Evolutionary conservation across 306 rosid species (phyloP).

Genomic region (Cicer cuneatum): DNA sequence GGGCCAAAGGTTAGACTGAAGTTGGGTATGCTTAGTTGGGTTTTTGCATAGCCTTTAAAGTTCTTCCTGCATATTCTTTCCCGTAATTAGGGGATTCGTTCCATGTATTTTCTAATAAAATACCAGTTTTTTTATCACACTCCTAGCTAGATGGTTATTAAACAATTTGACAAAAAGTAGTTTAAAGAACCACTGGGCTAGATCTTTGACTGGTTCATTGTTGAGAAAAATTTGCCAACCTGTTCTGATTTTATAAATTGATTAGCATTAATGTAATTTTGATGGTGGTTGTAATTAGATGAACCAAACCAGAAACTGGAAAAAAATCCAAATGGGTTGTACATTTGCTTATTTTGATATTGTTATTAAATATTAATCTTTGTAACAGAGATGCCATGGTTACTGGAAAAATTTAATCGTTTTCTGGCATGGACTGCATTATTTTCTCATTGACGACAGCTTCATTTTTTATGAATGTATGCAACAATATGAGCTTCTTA

Average conservation of each 20-base stretch:
- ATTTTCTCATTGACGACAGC: slow-evolving; percentile 1
- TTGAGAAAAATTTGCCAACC: slow-evolving; percentile 2
- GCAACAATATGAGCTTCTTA: slow-evolving; percentile 32
- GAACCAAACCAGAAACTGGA: not conserved
- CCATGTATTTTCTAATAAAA: not conserved
- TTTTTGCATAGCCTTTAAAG: not conserved
- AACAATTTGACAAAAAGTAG: not conserved
- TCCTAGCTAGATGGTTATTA: not conserved
- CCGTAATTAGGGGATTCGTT: not conserved
- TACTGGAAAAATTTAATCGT: slow-evolving; percentile 4
- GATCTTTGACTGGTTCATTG: slow-evolving; percentile 1
- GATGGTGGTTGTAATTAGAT: slow-evolving; percentile 4
- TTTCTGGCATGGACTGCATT: slow-evolving; percentile 29
- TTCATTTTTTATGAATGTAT: slow-evolving; percentile 18
- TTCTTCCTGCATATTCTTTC: not conserved
- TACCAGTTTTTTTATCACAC: not conserved
- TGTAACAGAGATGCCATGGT: not conserved
- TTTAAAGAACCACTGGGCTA: not conserved
- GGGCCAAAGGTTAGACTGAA: not conserved
- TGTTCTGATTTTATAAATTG: not conserved
- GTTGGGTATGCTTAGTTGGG: too few relatives aligned
- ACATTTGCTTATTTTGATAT: slow-evolving; percentile 10
- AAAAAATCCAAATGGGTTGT: slow-evolving; percentile 9
- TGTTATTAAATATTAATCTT: slow-evolving; percentile 22
- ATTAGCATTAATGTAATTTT: not conserved